A percentile compares a stretch with the other conserved stretches of the same genome.
These are phyloP conservation scores for Glonium stellatum DNA, from an alignment of 495 filamentous ascomycete genomes.

Conservation along the genomic window DNA sequence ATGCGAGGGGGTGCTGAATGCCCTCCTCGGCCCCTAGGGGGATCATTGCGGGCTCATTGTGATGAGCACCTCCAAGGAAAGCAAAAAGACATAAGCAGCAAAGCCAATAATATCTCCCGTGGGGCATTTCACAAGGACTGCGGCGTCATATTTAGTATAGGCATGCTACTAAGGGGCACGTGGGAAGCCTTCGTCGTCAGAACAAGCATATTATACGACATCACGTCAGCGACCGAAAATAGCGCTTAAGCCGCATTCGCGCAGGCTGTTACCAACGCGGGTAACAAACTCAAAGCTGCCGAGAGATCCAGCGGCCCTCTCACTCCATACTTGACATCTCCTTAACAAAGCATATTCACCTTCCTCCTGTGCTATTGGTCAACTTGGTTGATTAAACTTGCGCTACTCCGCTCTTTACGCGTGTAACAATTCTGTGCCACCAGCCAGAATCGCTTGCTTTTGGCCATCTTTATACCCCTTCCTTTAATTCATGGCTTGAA, in stretches of 20 bases:
- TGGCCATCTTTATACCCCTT: background rate
- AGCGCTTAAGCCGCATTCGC: conserved; percentile 5
- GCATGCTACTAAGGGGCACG: background rate
- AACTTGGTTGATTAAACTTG: background rate
- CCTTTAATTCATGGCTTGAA: conserved; percentile 16
- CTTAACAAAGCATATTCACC: background rate
- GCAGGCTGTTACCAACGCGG: background rate
- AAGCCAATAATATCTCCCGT: background rate
- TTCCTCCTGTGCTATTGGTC: background rate
- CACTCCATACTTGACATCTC: background rate
- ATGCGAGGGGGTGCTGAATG: conserved; percentile 21
- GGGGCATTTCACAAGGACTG: background rate
- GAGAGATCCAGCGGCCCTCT: too few relatives aligned
- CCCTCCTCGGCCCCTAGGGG: conserved; percentile 10
- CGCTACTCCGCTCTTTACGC: background rate
- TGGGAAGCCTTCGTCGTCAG: background rate
- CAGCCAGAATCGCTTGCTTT: background rate
- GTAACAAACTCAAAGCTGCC: background rate
- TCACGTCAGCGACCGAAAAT: background rate
- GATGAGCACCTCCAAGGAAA: conserved; percentile 3
- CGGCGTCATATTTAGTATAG: background rate
- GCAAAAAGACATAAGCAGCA: background rate
- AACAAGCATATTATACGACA: background rate
- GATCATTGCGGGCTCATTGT: conserved; percentile 10
- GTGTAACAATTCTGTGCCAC: background rate